Evolutionary conservation across 1,139 yeast species (phyloP), one percentile per base, ranked within the genome.

Genomic region (Nakaseomyces bracarensis): DNA sequence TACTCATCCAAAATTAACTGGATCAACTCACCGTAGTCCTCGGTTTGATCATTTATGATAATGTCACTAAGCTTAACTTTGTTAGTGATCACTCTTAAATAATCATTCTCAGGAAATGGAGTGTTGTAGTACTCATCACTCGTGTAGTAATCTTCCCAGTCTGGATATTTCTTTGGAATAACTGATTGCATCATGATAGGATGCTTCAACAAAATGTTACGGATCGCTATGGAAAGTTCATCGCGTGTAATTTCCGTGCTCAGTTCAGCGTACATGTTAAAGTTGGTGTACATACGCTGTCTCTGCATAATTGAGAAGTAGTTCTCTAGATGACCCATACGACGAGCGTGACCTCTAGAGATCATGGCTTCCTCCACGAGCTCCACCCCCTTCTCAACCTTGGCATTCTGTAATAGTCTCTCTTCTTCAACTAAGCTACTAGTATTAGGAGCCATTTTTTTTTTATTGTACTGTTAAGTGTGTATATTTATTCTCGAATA

Each of bases 331-430:
- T 53, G 54, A 11, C 57, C 57, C 50, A 55, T 46, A 15, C 56
- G 53, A 42, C 61, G 48, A 3, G 58, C 56, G 48, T 56, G 61
- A 27, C 60, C 60, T 21, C 52, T 43, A 3, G 48, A 46, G 2
- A 49, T 39, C 29, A 51, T 28, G 1, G 26, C n/a, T 26, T 33
- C 36, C 6, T 33, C 36, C 7, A 33, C 16, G 4, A 30, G 34
- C 11, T 30, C 38, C 38, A 20, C 36, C 26, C n/a, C 8, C 27
- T 13, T 26, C 31, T 18, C 37, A 33, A 31, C 33, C 13, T 37
- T 22, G 13, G 26, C 15, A 8, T 34, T 36, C 15, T 26, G 15
- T 14, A 34, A 10, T 2, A 36, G 36, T 14, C 33, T 20, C 22
- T 31, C 26, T 20, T 26, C 21, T 16, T 27, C 28, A 11, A 23